Percentiles rank a stretch among this genome's conserved stretches.
phyloP scores from a whole-genome alignment of 1,284 basidiomycete genomes.

The Naganishia cerealis region DNA sequence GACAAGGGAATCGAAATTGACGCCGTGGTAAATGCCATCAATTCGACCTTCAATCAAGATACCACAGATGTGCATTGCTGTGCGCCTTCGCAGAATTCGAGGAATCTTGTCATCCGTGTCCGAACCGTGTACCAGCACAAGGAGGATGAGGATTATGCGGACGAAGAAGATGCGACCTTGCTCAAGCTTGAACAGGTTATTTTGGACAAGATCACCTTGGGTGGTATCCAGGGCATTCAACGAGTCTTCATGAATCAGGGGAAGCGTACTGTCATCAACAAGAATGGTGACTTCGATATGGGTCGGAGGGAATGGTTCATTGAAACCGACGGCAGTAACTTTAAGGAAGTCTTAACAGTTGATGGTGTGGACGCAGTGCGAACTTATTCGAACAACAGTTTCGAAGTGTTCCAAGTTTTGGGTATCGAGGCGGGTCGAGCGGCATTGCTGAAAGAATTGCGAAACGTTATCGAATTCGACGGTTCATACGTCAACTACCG shows the following conservation, averaged over 20 bases:
- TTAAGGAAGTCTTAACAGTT: constrained; percentile 89
- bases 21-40: constrained; percentile 89
- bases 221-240: constrained; percentile 86
- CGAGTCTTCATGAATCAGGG: constrained; percentile 93
- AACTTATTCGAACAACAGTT: constrained; percentile 95
- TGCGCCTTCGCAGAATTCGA: constrained; percentile 97
- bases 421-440: constrained; percentile 96
- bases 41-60: constrained; percentile 91
- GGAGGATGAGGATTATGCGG: constrained; percentile 85
- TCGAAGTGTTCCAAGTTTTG: constrained; percentile 92
- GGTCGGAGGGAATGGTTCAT: constrained; percentile 84
- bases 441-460: constrained; percentile 87
- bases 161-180: constrained; percentile 87
- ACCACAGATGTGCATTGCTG: constrained; percentile 64
- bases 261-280: constrained; percentile 67
- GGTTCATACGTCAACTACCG: constrained; percentile 99
- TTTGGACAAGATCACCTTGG: constrained; percentile 91
- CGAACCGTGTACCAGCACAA: constrained; percentile 79
- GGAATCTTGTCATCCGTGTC: constrained; percentile 95
- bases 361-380: constrained; percentile 89
- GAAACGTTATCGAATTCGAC: constrained; percentile 95
- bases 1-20: constrained; percentile 95
- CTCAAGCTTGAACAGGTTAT: constrained; percentile 94
- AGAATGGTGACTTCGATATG: constrained; percentile 59
- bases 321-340: constrained; percentile 94